A percentile compares a stretch with the other conserved stretches of the same genome.
phyloP scores from a whole-genome alignment of 1,284 basidiomycete genomes.

The Apiotrichum siamense region DNA sequence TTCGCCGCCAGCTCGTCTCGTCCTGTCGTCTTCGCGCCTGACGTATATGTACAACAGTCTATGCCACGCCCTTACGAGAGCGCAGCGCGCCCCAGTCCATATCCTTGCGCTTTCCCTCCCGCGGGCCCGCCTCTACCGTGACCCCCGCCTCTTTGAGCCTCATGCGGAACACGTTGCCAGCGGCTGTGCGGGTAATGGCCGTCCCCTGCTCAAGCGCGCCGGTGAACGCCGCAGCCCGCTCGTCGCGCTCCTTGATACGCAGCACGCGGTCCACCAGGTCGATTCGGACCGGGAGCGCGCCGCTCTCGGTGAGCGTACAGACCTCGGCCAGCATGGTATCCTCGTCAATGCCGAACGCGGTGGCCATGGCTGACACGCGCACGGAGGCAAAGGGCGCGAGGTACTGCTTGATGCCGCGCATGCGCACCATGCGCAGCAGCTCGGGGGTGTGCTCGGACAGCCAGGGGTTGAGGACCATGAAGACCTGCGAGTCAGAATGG shows the following conservation, averaged over 20 bases:
- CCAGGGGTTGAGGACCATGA: conserved; percentile 31
- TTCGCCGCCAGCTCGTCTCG: not conserved
- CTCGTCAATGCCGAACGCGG: conserved; percentile 26
- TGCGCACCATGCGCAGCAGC: conserved; percentile 28
- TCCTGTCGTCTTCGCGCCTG: not conserved
- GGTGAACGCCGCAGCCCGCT: conserved; percentile 25
- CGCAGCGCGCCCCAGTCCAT: not conserved
- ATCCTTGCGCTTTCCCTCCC: not conserved
- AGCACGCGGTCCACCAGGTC: conserved; percentile 41
- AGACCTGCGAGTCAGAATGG: conserved; percentile 14
- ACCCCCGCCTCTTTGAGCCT: conserved; percentile 35
- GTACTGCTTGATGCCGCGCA: conserved; percentile 37
- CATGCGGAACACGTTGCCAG: conserved; percentile 32
- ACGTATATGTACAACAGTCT: not conserved
- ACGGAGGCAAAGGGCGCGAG: conserved; percentile 36
- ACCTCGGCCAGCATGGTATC: conserved; percentile 24
- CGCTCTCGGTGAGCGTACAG: conserved; percentile 24
- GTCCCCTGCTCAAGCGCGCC: conserved; percentile 22
- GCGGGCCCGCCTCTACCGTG: conserved; percentile 27
- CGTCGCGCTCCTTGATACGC: conserved; percentile 19
- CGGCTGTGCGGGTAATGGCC: conserved; percentile 17
- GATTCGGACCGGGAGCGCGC: conserved; percentile 30
- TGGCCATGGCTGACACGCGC: conserved; percentile 30
- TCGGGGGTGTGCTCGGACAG: conserved; percentile 14
- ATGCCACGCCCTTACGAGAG: too few species aligned